Evolutionary conservation across 352 stramenopile genomes (phyloP), one percentile per base, ranked within the genome.

Genomic region (Bremia lactucae): DNA sequence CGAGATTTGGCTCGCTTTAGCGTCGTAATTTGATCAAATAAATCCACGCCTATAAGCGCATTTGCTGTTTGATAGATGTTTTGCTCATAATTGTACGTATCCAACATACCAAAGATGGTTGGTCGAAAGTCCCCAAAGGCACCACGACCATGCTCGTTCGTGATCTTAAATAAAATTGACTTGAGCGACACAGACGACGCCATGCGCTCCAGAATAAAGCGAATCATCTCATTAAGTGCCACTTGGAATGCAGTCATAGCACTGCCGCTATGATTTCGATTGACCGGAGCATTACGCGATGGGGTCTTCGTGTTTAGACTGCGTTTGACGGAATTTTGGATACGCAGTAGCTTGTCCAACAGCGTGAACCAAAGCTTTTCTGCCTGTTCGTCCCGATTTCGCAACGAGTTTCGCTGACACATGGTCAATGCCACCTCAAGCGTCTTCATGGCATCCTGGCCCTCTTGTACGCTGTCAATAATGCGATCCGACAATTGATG

Each of bases 351-450:
- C 51, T 92, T 83, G 62, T 97, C 92, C 19, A 97, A 55, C 18
- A 97, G 68, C 43, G 91, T 95, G 51, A 97, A 97, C 89, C 89
- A 97, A 8, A 97, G 68, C 42, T 96, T 92, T 48, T 94, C 87
- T 4, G 87, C 87, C 41, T 97, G 87, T 8, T 90, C 79, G 36
- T 91, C 76, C 22, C 65, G 72, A 50, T 91, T 87, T 24, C 76
- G 73, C 28, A 84, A 64, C 18, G 73, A 86, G 57, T 97, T 97
- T 31, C 92, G 80, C 61, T 97, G 86, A 52, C 92, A 97, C 49
- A 97, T 83, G 31, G 91, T 89, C 21, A 97, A 56, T 10, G 84
- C 83, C 21, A 96, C 86, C 25, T 92, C 71, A 1, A 97, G 61
- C 25, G 91, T 95, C 49, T 94, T 76, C 68, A 91, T 94, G 0